Evolutionary conservation across 2,329 filamentous ascomycete species (phyloP).

Genomic region (Geosmithia flava): DNA sequence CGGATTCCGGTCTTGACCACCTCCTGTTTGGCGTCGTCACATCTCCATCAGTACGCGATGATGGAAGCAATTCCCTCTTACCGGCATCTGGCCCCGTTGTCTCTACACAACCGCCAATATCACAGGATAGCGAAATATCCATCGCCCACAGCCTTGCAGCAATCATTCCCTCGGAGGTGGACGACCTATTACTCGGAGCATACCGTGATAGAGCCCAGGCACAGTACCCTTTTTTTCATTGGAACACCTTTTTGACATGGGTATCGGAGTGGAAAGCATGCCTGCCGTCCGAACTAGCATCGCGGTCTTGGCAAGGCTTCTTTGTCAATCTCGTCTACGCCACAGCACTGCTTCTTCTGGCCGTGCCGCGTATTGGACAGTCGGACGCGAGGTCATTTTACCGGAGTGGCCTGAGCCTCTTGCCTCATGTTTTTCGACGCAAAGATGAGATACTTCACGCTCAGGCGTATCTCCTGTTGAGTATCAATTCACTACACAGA

Average conservation of each 20-base stretch:
- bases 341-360: slow-evolving; percentile 8
- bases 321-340: slow-evolving; percentile 14
- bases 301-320: slow-evolving; percentile 10
- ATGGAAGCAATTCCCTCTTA: neutral
- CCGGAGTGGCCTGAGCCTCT: slow-evolving; percentile 7
- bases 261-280: slow-evolving; percentile 7
- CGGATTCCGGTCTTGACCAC: slow-evolving; percentile 4
- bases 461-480: slow-evolving; percentile 10
- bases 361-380: slow-evolving; percentile 6
- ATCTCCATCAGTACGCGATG: slow-evolving; percentile 3
- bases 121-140: neutral
- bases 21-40: slow-evolving; percentile 3
- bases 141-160: slow-evolving; percentile 1
- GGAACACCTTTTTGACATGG: slow-evolving; percentile 6
- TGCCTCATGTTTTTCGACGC: slow-evolving; percentile 8
- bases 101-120: neutral
- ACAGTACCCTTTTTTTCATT: slow-evolving; percentile 13
- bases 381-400: slow-evolving; percentile 8
- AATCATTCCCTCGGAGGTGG: slow-evolving; percentile 4
- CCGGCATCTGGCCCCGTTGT: neutral
- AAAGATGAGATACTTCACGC: slow-evolving; percentile 7
- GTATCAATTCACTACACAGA: slow-evolving; percentile 12
- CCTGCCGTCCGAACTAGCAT: slow-evolving; percentile 1
- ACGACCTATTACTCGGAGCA: slow-evolving; percentile 9
- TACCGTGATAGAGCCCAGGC: slow-evolving; percentile 13